Evolutionary conservation across 2,329 filamentous ascomycete species (phyloP).

Genomic region (Monosporascus sp.): DNA sequence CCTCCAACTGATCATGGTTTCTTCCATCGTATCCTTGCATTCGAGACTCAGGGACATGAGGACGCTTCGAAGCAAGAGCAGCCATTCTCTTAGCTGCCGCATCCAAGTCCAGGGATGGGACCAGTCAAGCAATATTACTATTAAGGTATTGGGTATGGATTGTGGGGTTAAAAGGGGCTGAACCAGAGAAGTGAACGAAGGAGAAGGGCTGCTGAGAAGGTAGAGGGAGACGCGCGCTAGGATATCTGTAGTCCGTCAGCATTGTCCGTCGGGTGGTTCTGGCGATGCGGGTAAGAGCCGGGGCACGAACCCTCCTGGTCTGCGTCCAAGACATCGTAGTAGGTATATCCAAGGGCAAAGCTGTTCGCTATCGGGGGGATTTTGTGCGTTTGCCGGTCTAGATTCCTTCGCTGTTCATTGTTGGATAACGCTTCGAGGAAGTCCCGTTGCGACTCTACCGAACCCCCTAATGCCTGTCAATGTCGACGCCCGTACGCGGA

Average conservation of each 20-base stretch:
- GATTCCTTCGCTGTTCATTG: slow-evolving; percentile 47
- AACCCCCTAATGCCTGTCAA: slow-evolving; percentile 58
- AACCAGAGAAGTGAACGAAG: slow-evolving; percentile 76
- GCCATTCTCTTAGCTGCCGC: slow-evolving; percentile 83
- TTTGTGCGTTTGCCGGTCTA: slow-evolving; percentile 52
- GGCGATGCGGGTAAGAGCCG: slow-evolving; percentile 35
- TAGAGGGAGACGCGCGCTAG: slow-evolving; percentile 86
- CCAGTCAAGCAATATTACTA: slow-evolving; percentile 95
- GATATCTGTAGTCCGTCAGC: slow-evolving; percentile 57
- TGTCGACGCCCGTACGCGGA: neutral
- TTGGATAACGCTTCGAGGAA: slow-evolving; percentile 66
- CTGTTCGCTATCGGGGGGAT: slow-evolving; percentile 81
- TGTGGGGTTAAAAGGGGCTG: slow-evolving; percentile 79
- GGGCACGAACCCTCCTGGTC: slow-evolving; percentile 76
- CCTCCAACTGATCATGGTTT: slow-evolving; percentile 75
- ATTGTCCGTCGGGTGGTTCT: neutral
- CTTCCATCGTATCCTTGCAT: slow-evolving; percentile 79
- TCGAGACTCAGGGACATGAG: slow-evolving; percentile 69
- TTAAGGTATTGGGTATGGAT: slow-evolving; percentile 78
- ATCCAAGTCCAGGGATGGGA: slow-evolving; percentile 90
- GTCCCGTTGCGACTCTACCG: slow-evolving; percentile 76
- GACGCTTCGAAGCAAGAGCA: slow-evolving; percentile 74
- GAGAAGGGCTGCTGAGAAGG: slow-evolving; percentile 78
- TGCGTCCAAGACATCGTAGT: slow-evolving; percentile 88
- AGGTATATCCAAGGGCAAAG: slow-evolving; percentile 90